Base-by-base conservation (phyloP, 2,329 filamentous ascomycete genomes). In the Hypoxylon sp. region DNA sequence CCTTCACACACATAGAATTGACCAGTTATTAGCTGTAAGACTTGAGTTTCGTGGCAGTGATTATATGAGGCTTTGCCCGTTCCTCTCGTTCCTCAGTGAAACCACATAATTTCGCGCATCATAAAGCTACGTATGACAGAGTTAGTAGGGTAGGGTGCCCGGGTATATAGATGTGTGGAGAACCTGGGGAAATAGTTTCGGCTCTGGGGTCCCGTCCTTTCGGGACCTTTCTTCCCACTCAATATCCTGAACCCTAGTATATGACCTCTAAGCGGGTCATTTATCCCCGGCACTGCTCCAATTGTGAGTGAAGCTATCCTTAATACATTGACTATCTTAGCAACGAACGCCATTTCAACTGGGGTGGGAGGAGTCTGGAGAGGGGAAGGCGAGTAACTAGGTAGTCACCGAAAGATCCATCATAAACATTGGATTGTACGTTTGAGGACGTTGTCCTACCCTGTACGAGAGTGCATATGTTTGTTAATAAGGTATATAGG, bases 101-200 rank as follows among this genome's bases (percentile, higher is more conserved):
- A n/a, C 10, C 10, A 43, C 11, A 28, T 13, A 21, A 41, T 21
- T 25, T 21, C 3, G 14, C 30, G n/a, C 9, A n/a, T 41, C 10
- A 14, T 6, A 38, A 25, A n/a, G 13, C n/a, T 25, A 34, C 13
- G 19, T 25, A 34, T 2, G 19, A 55, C 41, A 32, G 30, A 51
- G 34, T 21, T 7, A 30, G n/a, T n/a, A n/a, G n/a, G n/a, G n/a
- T n/a, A n/a, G n/a, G 28, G 28, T 7, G 6, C 28, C 28, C 28
- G 28, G 28, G 2, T 30, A 23, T 5, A 23, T 51, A 48, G 38
- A 10, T 23, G 23, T 65, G 50, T 55, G 62, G 50, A 56, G 62
- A 65, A 65, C 25, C 56, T 56, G 55, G 55, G 28, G 56, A 56
- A 55, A 56, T 1, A 7, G 11, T 41, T 57, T 57, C 38, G 53